These are phyloP conservation scores for Mediolabrus comicus DNA, from an alignment of 108 stramenopile genomes.

Conservation along the genomic window DNA sequence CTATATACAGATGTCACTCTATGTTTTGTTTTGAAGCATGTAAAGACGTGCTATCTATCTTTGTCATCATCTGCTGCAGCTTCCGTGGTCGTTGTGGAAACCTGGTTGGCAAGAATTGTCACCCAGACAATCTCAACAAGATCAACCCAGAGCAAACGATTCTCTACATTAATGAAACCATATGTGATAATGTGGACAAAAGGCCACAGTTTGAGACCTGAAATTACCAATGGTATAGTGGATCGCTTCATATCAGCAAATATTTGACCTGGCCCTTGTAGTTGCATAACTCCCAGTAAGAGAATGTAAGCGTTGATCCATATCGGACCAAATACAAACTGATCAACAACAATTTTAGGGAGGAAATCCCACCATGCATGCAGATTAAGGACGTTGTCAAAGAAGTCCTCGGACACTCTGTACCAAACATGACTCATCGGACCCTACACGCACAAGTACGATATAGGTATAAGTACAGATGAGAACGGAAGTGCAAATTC, in stretches of 20 bases:
- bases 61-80: not conserved
- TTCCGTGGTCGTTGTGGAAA: not conserved
- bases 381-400: constrained; percentile 49
- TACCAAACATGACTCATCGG: constrained; percentile 85
- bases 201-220: constrained; percentile 87
- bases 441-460: too few relatives aligned
- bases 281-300: constrained; percentile 61
- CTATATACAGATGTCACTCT: not conserved
- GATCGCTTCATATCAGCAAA: constrained; percentile 71
- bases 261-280: constrained; percentile 44
- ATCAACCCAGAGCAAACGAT: constrained; percentile 87
- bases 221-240: constrained; percentile 68
- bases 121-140: constrained; percentile 91
- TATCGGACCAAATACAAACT: constrained; percentile 52
- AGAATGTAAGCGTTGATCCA: constrained; percentile 69
- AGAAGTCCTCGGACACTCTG: constrained; percentile 58
- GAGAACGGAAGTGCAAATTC: too few relatives aligned
- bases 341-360: constrained; percentile 72
- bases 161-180: constrained; percentile 73
- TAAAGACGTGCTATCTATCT: not conserved
- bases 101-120: constrained; percentile 71
- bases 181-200: constrained; percentile 83
- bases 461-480: too few relatives aligned
- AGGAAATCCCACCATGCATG: constrained; percentile 64
- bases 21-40: not conserved